Percentiles rank a stretch among this genome's conserved stretches.
These are phyloP conservation scores for Fusarium sp. DNA, from an alignment of 2,329 filamentous ascomycete genomes.

Conservation along the genomic window DNA sequence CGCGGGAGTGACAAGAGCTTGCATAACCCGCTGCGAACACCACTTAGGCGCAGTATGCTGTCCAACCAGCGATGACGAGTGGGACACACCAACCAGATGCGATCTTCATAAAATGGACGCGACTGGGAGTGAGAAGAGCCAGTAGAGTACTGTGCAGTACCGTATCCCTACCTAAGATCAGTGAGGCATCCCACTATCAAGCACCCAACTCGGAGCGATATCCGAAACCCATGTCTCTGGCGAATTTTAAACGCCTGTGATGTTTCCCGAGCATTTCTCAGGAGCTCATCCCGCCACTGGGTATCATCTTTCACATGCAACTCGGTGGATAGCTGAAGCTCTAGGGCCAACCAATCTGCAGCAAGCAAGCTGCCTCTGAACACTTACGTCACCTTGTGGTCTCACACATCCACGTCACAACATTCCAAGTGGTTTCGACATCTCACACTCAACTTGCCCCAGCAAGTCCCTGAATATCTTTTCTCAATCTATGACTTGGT, in stretches of 20 bases:
- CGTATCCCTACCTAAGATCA: neutral
- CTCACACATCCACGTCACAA: conserved; percentile 25
- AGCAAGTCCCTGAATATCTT: conserved; percentile 17
- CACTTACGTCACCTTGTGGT: conserved; percentile 13
- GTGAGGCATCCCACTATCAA: no score
- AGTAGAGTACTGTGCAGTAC: neutral
- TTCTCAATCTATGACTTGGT: neutral
- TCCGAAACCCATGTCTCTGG: neutral
- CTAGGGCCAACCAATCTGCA: conserved; percentile 14
- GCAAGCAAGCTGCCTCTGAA: conserved; percentile 6
- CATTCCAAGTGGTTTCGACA: conserved; percentile 25
- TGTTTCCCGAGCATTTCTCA: neutral
- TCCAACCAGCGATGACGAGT: conserved; percentile 13
- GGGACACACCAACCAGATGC: neutral
- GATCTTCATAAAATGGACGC: neutral
- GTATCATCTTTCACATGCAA: conserved; percentile 23
- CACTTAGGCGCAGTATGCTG: conserved; percentile 24
- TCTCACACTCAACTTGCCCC: neutral
- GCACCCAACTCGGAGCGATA: neutral
- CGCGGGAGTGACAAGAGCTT: conserved; percentile 13
- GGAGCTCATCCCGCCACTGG: neutral
- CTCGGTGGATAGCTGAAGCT: conserved; percentile 1
- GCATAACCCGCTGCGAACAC: conserved; percentile 25
- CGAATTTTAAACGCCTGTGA: neutral
- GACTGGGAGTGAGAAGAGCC: neutral